Conservation (phyloP, 139 green algal species). For the Yamagishiella unicocca region DNA sequence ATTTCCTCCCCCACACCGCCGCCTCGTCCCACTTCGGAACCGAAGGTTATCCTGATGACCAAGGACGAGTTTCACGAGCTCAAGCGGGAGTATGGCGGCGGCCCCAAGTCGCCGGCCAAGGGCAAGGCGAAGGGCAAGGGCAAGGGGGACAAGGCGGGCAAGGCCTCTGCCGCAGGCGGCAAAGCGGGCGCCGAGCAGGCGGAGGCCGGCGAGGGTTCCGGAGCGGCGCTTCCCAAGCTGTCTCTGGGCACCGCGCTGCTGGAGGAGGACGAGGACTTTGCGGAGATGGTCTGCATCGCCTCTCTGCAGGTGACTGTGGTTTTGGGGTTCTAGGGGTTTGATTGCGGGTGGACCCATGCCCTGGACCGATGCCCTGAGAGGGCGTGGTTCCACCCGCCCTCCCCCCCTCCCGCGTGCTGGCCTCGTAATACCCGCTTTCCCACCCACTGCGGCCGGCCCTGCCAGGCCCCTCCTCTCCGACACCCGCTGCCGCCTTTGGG, state of each 20-base stretch:
- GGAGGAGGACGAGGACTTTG: slow-evolving; percentile 49
- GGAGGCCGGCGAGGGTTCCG: background rate
- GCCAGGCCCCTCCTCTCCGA: too few species aligned
- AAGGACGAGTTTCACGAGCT: slow-evolving; percentile 59
- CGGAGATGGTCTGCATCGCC: slow-evolving; percentile 47
- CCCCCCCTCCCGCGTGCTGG: too few species aligned
- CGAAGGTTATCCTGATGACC: slow-evolving; percentile 60
- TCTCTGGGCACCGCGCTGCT: slow-evolving; percentile 29
- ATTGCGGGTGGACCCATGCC: too few species aligned
- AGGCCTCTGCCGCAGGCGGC: background rate
- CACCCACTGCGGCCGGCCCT: too few species aligned
- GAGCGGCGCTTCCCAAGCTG: background rate
- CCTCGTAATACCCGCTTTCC: too few species aligned
- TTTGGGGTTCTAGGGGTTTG: too few species aligned
- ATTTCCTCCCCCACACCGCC: too few species aligned
- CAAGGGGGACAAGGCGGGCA: background rate
- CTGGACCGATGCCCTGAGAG: too few species aligned
- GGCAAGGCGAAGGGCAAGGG: too few species aligned
- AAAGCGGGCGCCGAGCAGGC: background rate
- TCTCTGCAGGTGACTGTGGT: slow-evolving; percentile 32
- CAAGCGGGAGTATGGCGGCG: slow-evolving; percentile 31
- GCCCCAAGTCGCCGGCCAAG: background rate
- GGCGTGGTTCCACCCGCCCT: too few species aligned
- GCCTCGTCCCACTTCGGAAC: too few species aligned
- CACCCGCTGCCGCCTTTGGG: too few species aligned